Conservation (phyloP, 305 asterid genomes). For the Rubia tinctorum region DNA sequence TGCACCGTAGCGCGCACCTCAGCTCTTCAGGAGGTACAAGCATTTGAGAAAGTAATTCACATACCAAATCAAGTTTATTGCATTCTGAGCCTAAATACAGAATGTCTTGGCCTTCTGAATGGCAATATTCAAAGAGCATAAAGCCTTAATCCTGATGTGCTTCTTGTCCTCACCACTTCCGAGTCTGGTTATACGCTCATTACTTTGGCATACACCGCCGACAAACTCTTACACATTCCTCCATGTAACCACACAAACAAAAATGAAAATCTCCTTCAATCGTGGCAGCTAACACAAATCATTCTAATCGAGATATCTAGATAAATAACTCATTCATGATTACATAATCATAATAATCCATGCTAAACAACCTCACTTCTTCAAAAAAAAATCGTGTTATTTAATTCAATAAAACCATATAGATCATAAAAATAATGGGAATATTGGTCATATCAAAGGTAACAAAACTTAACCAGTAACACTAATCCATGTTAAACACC, state of each 20-base stretch:
- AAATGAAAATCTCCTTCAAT: conserved; percentile 20
- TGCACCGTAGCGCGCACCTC: conserved; percentile 59
- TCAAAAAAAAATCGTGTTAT: no score
- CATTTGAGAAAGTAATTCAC: conserved; percentile 20
- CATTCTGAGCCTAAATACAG: no score
- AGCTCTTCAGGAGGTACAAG: conserved; percentile 88
- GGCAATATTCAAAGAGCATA: conserved; percentile 43
- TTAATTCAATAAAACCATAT: no score
- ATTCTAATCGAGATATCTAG: conserved; percentile 14
- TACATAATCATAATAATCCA: neutral
- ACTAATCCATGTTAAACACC: neutral
- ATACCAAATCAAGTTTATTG: no score
- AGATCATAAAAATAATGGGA: no score
- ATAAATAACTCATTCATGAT: neutral
- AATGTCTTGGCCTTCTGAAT: no score
- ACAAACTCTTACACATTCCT: conserved; percentile 88
- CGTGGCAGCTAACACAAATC: neutral
- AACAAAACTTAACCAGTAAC: no score
- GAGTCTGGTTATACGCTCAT: conserved; percentile 80
- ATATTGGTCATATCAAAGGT: no score
- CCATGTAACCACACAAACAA: conserved; percentile 72
- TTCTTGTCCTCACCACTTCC: conserved; percentile 76
- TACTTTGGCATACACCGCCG: conserved; percentile 63
- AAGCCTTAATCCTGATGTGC: conserved; percentile 99
- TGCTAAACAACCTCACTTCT: no score